Conservation (phyloP, 129 eudicot species). For the Flaveria robusta region DNA sequence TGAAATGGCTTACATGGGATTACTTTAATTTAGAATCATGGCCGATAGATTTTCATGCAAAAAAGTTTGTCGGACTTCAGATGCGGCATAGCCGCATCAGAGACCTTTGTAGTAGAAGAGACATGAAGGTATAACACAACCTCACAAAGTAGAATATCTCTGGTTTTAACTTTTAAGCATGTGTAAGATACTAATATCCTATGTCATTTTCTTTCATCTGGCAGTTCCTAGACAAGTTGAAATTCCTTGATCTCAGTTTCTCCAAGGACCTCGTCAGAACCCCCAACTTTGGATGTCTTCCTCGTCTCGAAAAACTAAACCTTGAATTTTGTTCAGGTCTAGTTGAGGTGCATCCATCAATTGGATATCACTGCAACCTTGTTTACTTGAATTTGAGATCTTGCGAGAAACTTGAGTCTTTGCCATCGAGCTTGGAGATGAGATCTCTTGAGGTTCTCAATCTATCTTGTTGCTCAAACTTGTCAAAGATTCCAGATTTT, state of each 20-base stretch:
- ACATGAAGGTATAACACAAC: conserved; percentile 11
- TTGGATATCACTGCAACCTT: conserved; percentile 26
- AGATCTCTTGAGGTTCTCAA: conserved; percentile 19
- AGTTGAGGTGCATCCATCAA: conserved; percentile 33
- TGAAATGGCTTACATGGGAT: conserved; percentile 34
- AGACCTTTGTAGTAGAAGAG: conserved; percentile 11
- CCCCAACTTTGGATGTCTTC: conserved; percentile 24
- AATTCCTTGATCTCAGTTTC: conserved; percentile 27
- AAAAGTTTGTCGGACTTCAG: conserved; percentile 29
- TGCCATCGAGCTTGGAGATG: conserved; percentile 25
- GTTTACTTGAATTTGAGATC: conserved; percentile 16
- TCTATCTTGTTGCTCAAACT: conserved; percentile 10
- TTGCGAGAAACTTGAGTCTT: conserved; percentile 26
- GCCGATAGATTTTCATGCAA: conserved; percentile 20
- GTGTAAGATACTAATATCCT: background rate
- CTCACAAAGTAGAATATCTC: background rate
- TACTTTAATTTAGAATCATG: conserved; percentile 6
- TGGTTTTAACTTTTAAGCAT: background rate
- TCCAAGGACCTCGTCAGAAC: conserved; percentile 25
- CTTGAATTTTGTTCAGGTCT: conserved; percentile 28
- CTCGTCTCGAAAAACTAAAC: conserved; percentile 25
- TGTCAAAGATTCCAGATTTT: conserved; percentile 24
- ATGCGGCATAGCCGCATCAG: conserved; percentile 14
- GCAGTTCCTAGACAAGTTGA: conserved; percentile 27
- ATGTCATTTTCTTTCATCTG: background rate